A percentile compares a stretch with the other conserved stretches of the same genome.
These are phyloP conservation scores for Hyaloraphidium curvatum DNA, from an alignment of 192 early-diverging fungal genomes.

Conservation along the genomic window DNA sequence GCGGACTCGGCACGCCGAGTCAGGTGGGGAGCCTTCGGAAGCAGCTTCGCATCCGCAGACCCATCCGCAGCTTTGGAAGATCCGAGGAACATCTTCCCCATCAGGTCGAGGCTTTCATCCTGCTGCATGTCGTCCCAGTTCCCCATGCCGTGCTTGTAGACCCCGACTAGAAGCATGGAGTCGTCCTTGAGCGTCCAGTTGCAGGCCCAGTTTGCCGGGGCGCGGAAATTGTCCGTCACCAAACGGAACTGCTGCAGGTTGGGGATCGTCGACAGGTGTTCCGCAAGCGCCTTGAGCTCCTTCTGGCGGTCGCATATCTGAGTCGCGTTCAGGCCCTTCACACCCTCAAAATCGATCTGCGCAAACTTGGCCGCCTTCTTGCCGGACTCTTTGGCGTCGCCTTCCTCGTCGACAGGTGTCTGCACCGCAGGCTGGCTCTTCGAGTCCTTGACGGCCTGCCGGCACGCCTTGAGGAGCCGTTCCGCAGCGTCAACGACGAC, in stretches of 20 bases:
- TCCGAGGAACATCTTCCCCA: slow-evolving; percentile 66
- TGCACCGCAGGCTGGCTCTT: not conserved
- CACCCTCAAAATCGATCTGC: slow-evolving; percentile 45
- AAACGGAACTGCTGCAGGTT: no score
- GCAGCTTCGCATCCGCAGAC: slow-evolving; percentile 23
- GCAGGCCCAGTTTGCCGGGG: slow-evolving; percentile 73
- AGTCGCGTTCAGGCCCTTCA: slow-evolving; percentile 70
- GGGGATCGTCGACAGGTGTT: no score
- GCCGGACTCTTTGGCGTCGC: slow-evolving; percentile 22
- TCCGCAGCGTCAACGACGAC: slow-evolving; percentile 19
- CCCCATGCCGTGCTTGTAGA: slow-evolving; percentile 85
- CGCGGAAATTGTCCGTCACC: no score
- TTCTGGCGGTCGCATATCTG: slow-evolving; percentile 50
- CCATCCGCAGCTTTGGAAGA: slow-evolving; percentile 12
- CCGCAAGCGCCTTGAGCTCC: slow-evolving; percentile 48
- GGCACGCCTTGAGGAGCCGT: slow-evolving; percentile 23
- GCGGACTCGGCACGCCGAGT: slow-evolving; percentile 77
- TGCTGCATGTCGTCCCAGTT: slow-evolving; percentile 71
- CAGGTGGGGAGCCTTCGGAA: slow-evolving; percentile 71
- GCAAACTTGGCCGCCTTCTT: slow-evolving; percentile 31
- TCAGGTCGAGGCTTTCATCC: slow-evolving; percentile 56
- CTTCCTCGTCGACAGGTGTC: slow-evolving; percentile 6
- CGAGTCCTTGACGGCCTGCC: slow-evolving; percentile 16
- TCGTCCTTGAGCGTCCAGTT: slow-evolving; percentile 85
- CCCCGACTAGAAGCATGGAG: slow-evolving; percentile 85